phyloP scores from a whole-genome alignment of 257 asterid species.

The Solanum rostratum region DNA sequence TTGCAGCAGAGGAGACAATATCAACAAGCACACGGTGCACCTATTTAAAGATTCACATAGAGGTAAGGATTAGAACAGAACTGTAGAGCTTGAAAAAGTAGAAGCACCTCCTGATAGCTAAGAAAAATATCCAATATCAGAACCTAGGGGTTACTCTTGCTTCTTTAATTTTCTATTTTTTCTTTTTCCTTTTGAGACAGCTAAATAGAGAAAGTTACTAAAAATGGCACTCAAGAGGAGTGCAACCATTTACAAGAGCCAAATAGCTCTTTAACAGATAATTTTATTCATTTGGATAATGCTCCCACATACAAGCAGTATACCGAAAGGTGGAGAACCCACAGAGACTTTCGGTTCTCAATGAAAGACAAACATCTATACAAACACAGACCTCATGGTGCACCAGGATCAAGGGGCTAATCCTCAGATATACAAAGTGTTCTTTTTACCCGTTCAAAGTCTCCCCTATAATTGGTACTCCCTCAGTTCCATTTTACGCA shows the following conservation, averaged over 20 bases:
- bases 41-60: slow-evolving; percentile 16
- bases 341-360: neutral
- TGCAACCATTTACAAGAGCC: neutral
- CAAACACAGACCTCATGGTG: neutral
- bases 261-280: neutral
- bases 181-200: neutral
- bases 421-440: neutral
- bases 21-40: slow-evolving; percentile 93
- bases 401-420: neutral
- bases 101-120: neutral
- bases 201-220: neutral
- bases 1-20: slow-evolving; percentile 86
- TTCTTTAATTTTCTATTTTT: neutral
- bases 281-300: neutral
- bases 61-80: neutral
- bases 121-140: neutral
- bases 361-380: neutral
- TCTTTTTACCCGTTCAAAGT: neutral
- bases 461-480: neutral
- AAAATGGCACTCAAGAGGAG: neutral
- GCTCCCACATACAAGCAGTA: neutral
- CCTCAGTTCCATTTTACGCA: too few relatives aligned
- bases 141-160: neutral
- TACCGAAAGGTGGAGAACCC: neutral
- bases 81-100: neutral